Percentiles rank a stretch among this genome's conserved stretches.
Conservation (phyloP, 192 early-diverging fungal species). For the Coemansia sp. region DNA sequence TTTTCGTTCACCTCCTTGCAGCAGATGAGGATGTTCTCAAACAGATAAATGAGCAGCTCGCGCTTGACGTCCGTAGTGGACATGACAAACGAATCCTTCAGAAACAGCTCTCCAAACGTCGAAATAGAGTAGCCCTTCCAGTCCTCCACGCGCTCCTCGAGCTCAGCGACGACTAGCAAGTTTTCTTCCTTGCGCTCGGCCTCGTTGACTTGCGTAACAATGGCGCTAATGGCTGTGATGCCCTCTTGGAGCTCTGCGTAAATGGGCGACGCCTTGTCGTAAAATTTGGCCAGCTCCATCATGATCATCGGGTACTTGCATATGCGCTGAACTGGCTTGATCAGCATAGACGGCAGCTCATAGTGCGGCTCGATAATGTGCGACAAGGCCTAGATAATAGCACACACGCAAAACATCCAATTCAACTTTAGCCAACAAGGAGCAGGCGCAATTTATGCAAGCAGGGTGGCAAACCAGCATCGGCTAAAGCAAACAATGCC, state of each 20-base stretch:
- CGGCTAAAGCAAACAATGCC: conserved; percentile 15
- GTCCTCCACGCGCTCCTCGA: conserved; percentile 83
- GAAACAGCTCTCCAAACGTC: conserved; percentile 76
- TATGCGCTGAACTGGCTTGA: conserved; percentile 97
- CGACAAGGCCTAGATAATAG: conserved; percentile 47
- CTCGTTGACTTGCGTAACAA: conserved; percentile 91
- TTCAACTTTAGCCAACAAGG: background rate
- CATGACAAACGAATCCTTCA: conserved; percentile 88
- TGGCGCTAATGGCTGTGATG: conserved; percentile 75
- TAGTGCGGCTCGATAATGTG: conserved; percentile 81
- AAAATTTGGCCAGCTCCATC: conserved; percentile 62
- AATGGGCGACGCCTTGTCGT: conserved; percentile 57
- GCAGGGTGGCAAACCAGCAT: conserved; percentile 8
- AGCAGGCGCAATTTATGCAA: background rate
- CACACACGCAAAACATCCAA: background rate
- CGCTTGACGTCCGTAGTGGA: conserved; percentile 73
- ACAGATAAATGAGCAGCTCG: conserved; percentile 85
- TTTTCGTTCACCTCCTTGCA: conserved; percentile 85
- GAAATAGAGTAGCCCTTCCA: conserved; percentile 82
- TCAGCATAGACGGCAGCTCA: conserved; percentile 86
- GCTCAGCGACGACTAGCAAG: conserved; percentile 69
- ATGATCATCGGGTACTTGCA: conserved; percentile 95
- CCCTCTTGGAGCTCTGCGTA: conserved; percentile 69
- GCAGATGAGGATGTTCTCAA: conserved; percentile 89
- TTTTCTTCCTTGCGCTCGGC: conserved; percentile 88